phyloP scores from a whole-genome alignment of 495 filamentous ascomycete genomes.

The Annulohypoxylon moriforme region DNA sequence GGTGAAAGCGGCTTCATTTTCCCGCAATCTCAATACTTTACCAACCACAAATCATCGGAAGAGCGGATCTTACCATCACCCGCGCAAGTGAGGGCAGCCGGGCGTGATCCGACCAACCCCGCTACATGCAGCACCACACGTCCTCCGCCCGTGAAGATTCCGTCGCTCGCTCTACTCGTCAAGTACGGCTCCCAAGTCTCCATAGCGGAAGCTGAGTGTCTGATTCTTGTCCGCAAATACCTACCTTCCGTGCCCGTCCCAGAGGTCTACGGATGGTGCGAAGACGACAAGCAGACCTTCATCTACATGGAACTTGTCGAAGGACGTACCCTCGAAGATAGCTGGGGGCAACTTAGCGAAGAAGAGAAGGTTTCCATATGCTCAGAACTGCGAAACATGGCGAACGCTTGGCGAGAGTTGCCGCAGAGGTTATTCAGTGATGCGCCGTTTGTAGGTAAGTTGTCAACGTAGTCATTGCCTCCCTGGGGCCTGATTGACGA shows the following conservation, averaged over 20 bases:
- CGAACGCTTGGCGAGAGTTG: constrained; percentile 46
- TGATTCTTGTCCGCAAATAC: constrained; percentile 54
- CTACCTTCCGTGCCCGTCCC: constrained; percentile 58
- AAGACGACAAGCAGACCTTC: constrained; percentile 55
- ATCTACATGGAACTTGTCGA: constrained; percentile 62
- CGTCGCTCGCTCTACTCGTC: constrained; percentile 56
- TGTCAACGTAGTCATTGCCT: constrained; percentile 39
- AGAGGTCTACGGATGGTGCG: constrained; percentile 61
- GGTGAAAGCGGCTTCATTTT: neutral
- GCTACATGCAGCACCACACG: neutral
- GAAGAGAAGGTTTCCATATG: constrained; percentile 51
- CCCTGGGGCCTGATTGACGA: constrained; percentile 35
- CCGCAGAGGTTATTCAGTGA: constrained; percentile 42
- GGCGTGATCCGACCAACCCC: neutral
- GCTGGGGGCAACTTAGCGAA: constrained; percentile 50
- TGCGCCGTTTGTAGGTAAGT: neutral
- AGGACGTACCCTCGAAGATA: constrained; percentile 53
- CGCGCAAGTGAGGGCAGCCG: neutral
- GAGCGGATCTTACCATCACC: neutral
- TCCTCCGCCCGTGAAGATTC: constrained; percentile 37
- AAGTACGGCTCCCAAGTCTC: constrained; percentile 54
- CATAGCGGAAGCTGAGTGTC: constrained; percentile 57
- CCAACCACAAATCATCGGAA: neutral
- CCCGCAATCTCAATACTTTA: neutral
- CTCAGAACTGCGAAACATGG: constrained; percentile 47